Conservation (phyloP, 345 rosid genomes). For the Lenwebbia sp. region DNA sequence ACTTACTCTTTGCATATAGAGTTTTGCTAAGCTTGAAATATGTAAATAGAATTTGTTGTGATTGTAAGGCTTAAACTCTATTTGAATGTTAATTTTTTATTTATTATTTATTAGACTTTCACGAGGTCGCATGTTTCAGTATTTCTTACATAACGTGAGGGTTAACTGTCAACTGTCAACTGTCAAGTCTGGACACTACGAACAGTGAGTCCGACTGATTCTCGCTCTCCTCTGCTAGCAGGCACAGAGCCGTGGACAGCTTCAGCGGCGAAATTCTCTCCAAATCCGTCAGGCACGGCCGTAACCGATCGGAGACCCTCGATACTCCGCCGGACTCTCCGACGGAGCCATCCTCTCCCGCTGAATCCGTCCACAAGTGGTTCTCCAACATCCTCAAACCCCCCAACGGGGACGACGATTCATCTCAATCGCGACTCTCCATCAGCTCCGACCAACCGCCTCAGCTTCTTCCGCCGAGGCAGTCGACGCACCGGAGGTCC, state of each 20-base stretch:
- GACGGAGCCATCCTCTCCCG: slow-evolving; percentile 16
- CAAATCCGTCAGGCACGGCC: slow-evolving; percentile 37
- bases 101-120: background rate
- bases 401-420: background rate
- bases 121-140: background rate
- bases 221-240: background rate
- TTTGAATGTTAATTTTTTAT: background rate
- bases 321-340: slow-evolving; percentile 10
- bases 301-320: slow-evolving; percentile 19
- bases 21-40: background rate
- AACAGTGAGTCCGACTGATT: background rate
- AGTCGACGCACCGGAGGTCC: slow-evolving; percentile 24
- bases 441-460: slow-evolving; percentile 1
- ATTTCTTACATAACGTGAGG: background rate
- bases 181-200: background rate
- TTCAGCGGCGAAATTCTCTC: slow-evolving; percentile 45
- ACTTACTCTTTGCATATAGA: background rate
- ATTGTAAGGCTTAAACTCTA: background rate
- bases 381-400: slow-evolving; percentile 30
- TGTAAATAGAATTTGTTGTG: background rate
- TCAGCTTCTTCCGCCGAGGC: slow-evolving; percentile 27
- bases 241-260: slow-evolving; percentile 35
- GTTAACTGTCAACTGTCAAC: background rate
- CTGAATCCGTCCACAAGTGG: slow-evolving; percentile 29
- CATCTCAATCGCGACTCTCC: slow-evolving; percentile 1